Conservation (phyloP, 169 alveolate genomes). For the Plasmodium gallinaceum region DNA sequence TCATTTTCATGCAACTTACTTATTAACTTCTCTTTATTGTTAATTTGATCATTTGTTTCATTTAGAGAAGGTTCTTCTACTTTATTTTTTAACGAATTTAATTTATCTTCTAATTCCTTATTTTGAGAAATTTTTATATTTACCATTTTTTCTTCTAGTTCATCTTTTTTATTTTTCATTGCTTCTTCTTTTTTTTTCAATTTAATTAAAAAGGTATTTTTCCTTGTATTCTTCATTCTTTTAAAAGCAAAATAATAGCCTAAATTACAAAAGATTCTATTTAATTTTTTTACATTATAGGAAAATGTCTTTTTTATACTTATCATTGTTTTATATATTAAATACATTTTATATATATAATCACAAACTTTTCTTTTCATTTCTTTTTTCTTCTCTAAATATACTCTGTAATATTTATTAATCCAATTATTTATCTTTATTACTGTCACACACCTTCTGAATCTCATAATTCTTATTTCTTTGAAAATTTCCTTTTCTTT, state of each 20-base stretch:
- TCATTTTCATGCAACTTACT: neutral
- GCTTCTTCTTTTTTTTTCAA: neutral
- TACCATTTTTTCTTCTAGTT: neutral
- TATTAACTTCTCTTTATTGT: neutral
- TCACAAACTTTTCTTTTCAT: constrained; percentile 63
- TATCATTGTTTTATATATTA: constrained; percentile 24
- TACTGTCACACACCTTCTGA: constrained; percentile 41
- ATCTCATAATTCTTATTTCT: constrained; percentile 17
- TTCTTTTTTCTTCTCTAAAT: constrained; percentile 38
- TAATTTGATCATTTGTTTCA: neutral
- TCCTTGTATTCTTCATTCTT: constrained; percentile 6
- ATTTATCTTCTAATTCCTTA: too few relatives aligned
- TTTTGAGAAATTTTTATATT: too few relatives aligned
- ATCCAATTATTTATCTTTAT: constrained; percentile 37
- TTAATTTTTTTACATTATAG: constrained; percentile 25
- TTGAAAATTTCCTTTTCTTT: constrained; percentile 14
- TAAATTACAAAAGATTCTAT: neutral
- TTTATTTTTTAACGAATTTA: neutral
- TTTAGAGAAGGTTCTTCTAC: neutral
- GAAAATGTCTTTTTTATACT: constrained; percentile 19
- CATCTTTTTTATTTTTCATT: neutral
- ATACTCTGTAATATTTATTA: constrained; percentile 5
- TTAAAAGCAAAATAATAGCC: constrained; percentile 18
- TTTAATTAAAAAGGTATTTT: neutral
- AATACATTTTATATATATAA: constrained; percentile 50